Evolutionary conservation across 805 yeast genomes (phyloP), one percentile per base, ranked within the genome.

Genomic region (Zygotorulaspora florentina): DNA sequence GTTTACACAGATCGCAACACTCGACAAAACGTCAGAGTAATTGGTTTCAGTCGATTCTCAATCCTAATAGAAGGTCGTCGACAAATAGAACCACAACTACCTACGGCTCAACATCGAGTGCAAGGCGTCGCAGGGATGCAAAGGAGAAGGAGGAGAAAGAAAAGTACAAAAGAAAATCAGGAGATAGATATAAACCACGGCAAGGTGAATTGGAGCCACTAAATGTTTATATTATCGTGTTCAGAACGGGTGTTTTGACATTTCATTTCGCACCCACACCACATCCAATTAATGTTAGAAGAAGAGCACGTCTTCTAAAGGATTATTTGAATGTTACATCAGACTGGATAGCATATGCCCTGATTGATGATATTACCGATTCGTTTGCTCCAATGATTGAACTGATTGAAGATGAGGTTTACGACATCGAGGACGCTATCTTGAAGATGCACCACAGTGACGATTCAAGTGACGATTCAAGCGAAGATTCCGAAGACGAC

Each of bases 341-440:
- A 0, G 98, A 93, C 65, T 93, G 99, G 99, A 84, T 93, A 38
- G 91, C 96, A 1, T 93, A 93, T 67, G 98, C 98, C 0, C 69
- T 93, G 52, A 87, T 93, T 56, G 99, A 93, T 70, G 98, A 93
- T 64, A 87, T 93, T 52, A 91, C 97, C 0, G 99, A 93, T 72
- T 95, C 95, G 0, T 93, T 87, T 72, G 98, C 95, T 0, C 99
- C 99, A 2, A 80, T 93, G 84, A 90, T 93, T 51, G 95, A 87
- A 47, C 79, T 91, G 39, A 90, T 93, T 42, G 98, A 93, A 61
- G 88, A 83, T 48, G 99, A 93, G 58, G 98, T 93, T 17, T 88
- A 89, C 62, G 76, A 80, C n/a, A 93, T 93, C 51, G 99, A 93
- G 59, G 96, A 91, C 58, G 85, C 90, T 2, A 91, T 93, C 42